Conservation (phyloP, 495 filamentous ascomycete species). For the Neurospora pannonica region DNA sequence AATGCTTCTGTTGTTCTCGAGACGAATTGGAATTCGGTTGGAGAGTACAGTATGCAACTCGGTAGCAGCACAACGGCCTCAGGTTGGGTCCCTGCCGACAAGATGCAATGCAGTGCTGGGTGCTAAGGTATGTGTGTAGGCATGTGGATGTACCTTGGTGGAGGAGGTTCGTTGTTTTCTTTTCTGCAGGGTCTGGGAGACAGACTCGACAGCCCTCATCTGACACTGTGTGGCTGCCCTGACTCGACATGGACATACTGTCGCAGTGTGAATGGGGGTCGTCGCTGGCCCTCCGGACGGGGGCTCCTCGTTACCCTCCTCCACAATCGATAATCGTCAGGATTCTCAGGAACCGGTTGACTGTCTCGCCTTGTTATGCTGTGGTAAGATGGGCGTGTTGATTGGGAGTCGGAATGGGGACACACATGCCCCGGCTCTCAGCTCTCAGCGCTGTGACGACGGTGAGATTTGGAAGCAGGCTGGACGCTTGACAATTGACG, state of each 20-base stretch:
- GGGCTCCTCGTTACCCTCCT: background rate
- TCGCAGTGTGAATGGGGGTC: background rate
- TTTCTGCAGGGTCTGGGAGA: background rate
- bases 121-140: background rate
- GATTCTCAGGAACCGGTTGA: background rate
- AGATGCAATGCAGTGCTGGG: background rate
- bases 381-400: background rate
- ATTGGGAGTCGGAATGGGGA: background rate
- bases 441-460: background rate
- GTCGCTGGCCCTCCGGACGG: background rate
- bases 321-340: background rate
- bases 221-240: background rate
- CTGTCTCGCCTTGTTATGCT: background rate
- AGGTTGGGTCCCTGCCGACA: background rate
- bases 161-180: background rate
- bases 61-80: background rate
- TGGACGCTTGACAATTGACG: background rate
- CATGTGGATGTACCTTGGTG: background rate
- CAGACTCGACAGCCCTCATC: background rate
- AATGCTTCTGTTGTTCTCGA: background rate
- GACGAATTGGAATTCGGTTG: background rate
- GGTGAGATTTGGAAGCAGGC: background rate
- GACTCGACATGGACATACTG: background rate
- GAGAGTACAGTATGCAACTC: background rate
- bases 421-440: background rate